Percentiles rank a stretch among this genome's conserved stretches.
These are phyloP conservation scores for Ophiostoma triangulosporum DNA, from an alignment of 2,329 filamentous ascomycete species.

Conservation along the genomic window DNA sequence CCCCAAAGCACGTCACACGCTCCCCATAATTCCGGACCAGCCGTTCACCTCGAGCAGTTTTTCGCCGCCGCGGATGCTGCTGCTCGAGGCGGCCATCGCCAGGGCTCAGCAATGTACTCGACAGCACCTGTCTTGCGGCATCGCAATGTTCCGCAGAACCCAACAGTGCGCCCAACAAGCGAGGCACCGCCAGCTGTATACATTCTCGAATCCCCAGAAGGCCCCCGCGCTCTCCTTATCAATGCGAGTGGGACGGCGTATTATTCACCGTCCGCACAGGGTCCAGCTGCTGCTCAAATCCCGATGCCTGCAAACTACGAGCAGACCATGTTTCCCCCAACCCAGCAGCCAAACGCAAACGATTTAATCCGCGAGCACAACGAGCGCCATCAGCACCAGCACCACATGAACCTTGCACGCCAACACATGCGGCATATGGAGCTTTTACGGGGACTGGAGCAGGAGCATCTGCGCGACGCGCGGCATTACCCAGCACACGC, in stretches of 20 bases:
- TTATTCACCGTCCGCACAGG: constrained; percentile 20
- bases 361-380: constrained; percentile 4
- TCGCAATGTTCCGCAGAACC: background rate
- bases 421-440: constrained; percentile 6
- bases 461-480: constrained; percentile 12
- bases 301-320: background rate
- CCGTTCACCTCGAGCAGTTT: background rate
- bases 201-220: constrained; percentile 45
- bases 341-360: background rate
- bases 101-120: background rate
- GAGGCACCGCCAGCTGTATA: constrained; percentile 30
- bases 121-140: background rate
- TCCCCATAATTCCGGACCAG: background rate
- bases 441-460: constrained; percentile 8
- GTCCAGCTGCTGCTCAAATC: too few species aligned
- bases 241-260: constrained; percentile 38
- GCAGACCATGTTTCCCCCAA: constrained; percentile 13
- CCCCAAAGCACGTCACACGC: too few species aligned
- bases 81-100: background rate
- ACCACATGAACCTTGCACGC: background rate
- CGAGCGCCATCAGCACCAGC: constrained; percentile 1
- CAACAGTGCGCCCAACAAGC: background rate
- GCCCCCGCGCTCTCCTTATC: constrained; percentile 44
- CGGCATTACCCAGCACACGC: background rate
- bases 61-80: background rate